Evolutionary conservation across 805 yeast genomes (phyloP), one percentile per base, ranked within the genome.

Genomic region (Groenewaldozyma tartarivorans): DNA sequence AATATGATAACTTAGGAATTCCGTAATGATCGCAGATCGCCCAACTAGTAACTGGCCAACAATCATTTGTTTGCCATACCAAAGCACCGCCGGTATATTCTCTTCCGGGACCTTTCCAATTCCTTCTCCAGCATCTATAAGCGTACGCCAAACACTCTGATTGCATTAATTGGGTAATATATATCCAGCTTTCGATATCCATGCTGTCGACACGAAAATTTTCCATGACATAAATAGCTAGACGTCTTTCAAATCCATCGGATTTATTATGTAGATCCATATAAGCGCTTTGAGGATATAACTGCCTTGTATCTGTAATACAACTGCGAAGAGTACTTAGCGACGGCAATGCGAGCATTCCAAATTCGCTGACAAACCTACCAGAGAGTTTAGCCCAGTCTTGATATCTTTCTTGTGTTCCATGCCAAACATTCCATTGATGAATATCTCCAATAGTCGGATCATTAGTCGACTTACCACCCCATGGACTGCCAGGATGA

Each of bases 401-500:
- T 45, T 72, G 78, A 47, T 72, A 72, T 44, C 61, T 63, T 40
- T 66, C 68, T 50, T 70, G 72, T 18, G 59, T 52, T 1, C 77
- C 77, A 46, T 72, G 78, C 77, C 77, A 72, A 5, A 72, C 73
- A 46, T 71, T 70, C 77, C 77, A 72, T 44, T 71, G 75, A 47
- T 72, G 77, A 3, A 68, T 56, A 48, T 72, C 77, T 2, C 77
- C 77, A 16, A 61, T 53, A 1, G 67, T 63, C 3, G 60, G 54
- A 44, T 67, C 72, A 5, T 54, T 43, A 7, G 69, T 51, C 4
- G 44, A 42, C 5, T 48, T 46, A 3, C 74, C 71, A 19, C 74
- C 69, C 62, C 64, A 70, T 1, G 78, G 78, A 1, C 72, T 67
- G 1, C 77, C 76, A 7, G 63, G 66, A 40, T 67, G 71, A 47